Evolutionary conservation across 768 basidiomycete genomes (phyloP), one percentile per base, ranked within the genome.

Genomic region (Crucibulum laeve): DNA sequence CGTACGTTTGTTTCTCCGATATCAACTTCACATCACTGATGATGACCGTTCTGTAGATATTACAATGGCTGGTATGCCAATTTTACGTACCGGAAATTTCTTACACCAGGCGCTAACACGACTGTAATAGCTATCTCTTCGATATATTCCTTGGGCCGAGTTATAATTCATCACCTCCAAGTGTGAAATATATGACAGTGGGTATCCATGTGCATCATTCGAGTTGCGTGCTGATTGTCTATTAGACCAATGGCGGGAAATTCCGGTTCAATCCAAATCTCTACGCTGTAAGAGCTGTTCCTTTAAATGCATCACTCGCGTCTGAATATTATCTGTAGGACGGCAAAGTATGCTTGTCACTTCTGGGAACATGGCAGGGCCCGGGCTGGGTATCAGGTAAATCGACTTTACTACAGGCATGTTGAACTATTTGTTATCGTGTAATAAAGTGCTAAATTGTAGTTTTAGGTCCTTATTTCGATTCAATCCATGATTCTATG

Each of bases 401-500:
- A 58, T 93, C 90, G 5, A 96, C 93, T 4, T 65, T 97, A 38
- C 73, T 95, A 3, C 93, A 95, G 70, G 89, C 80, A 38, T 33
- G 70, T n/a, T 56, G 24, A 18, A 24, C 23, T 15, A 19, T 21
- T 44, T 35, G 43, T 42, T 41, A 19, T 8, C 32, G 19, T 40
- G 19, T 34, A 28, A 37, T 25, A 5, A 41, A 26, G 21, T 72
- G 71, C 53, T 82, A 74, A 17, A 80, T 74, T 14, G 58, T 80
- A 28, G 59, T 23, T 25, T 77, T 79, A 95, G 77, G 90, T 94
- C 26, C 72, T 97, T 32, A 88, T 96, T 28, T 94, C 92, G 13
- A 94, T 97, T 24, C 94, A 96, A 68, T 91, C 90, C 13, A 91
- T 97, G 89, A 95, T 96, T 52, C 69, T 96, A 19, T 93, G 88